Evolutionary conservation across 352 stramenopile genomes (phyloP), one percentile per base, ranked within the genome.

Genomic region (Pythium volutum): DNA sequence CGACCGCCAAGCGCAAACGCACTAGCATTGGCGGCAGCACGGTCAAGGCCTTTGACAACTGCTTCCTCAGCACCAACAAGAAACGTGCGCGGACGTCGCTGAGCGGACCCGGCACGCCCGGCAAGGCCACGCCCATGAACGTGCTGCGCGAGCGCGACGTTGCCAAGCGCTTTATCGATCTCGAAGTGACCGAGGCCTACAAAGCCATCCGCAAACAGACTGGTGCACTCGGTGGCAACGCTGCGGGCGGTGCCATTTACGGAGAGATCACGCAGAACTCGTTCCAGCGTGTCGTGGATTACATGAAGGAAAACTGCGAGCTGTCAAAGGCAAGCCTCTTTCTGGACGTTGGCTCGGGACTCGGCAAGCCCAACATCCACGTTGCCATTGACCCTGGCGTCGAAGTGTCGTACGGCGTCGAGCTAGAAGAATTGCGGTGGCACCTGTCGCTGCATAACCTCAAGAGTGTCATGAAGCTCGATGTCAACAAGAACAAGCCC

Each of bases 281-380:
- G 26, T 99, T 99, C 86, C 96, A 98, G 73, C 95, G 96, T 42
- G 92, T 99, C 54, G 82, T 98, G 1, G 93, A 99, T 67, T 95
- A 95, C 56, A 83, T 98, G 70, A 94, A 97, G 51, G 80, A 97
- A 22, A 53, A 98, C 29, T 98, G 93, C 34, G 87, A 92, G 59
- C 77, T 99, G 41, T 81, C 76, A 42, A 66, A 77, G 20, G 62
- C 79, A 16, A 98, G 88, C 53, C 80, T 91, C 16, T 99, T 99
- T 71, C 85, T 99, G 55, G 97, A 99, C 69, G 95, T 99, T 45
- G 97, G 97, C 25, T 97, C 91, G 15, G 97, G 97, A 20, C 80
- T 99, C 27, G 97, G 96, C 22, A 99, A 99, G 69, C 97, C 97
- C 6, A 99, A 98, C 71, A 86, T 99, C 25, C 97, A 99, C 66